Conservation (phyloP, 345 rosid genomes). For the Populus alba region DNA sequence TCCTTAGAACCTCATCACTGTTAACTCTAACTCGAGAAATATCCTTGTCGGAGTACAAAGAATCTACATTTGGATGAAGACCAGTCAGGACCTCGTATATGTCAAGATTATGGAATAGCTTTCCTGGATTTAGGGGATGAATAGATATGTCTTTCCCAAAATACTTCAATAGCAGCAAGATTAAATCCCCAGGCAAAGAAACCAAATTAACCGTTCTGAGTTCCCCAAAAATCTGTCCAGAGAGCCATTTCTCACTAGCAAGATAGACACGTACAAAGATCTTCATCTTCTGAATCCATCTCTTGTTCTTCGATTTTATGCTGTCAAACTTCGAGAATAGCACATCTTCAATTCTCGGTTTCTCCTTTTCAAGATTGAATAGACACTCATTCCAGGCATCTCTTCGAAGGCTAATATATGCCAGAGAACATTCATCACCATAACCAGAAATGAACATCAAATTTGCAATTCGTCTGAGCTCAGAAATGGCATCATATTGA, state of each 20-base stretch:
- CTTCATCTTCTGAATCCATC: slow-evolving; percentile 73
- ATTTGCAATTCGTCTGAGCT: slow-evolving; percentile 65
- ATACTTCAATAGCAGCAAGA: slow-evolving; percentile 63
- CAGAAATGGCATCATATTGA: slow-evolving; percentile 37
- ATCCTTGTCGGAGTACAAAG: slow-evolving; percentile 41
- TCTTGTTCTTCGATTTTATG: slow-evolving; percentile 72
- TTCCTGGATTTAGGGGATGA: slow-evolving; percentile 74
- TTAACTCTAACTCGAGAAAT: slow-evolving; percentile 53
- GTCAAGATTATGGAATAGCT: slow-evolving; percentile 62
- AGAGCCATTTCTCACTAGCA: slow-evolving; percentile 64
- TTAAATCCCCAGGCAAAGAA: slow-evolving; percentile 72
- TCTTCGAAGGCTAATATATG: slow-evolving; percentile 51
- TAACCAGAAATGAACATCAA: slow-evolving; percentile 66
- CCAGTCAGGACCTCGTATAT: slow-evolving; percentile 76
- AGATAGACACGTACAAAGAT: slow-evolving; percentile 65
- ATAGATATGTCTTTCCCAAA: slow-evolving; percentile 85
- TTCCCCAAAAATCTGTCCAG: slow-evolving; percentile 61
- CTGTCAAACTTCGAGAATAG: slow-evolving; percentile 56
- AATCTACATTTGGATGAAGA: slow-evolving; percentile 60
- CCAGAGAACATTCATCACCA: slow-evolving; percentile 71
- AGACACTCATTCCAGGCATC: slow-evolving; percentile 80
- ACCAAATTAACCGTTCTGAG: slow-evolving; percentile 30
- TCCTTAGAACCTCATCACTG: slow-evolving; percentile 51
- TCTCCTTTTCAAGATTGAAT: slow-evolving; percentile 67
- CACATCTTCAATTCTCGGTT: slow-evolving; percentile 78